A percentile compares a stretch with the other conserved stretches of the same genome.
phyloP scores from a whole-genome alignment of 768 basidiomycete genomes.

The Boletus rubescentipes region DNA sequence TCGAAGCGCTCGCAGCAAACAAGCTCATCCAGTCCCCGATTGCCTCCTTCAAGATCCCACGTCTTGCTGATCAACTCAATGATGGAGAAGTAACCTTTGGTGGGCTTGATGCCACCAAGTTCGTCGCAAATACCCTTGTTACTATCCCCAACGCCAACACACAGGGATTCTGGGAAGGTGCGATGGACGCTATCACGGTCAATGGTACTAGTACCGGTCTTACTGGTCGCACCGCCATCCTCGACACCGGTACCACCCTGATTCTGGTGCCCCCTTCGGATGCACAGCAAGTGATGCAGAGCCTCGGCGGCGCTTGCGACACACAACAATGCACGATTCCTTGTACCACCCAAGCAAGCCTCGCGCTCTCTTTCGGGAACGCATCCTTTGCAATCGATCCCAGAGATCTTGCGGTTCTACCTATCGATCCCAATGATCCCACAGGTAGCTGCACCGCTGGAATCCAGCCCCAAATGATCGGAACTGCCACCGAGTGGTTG shows the following conservation, averaged over 20 bases:
- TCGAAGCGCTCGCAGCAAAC: conserved; percentile 62
- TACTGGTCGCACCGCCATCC: conserved; percentile 66
- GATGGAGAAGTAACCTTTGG: conserved; percentile 86
- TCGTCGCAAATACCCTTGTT: conserved; percentile 55
- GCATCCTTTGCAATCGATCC: conserved; percentile 61
- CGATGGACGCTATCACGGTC: conserved; percentile 56
- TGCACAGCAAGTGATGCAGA: conserved; percentile 54
- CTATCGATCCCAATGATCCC: conserved; percentile 49
- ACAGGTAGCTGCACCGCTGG: conserved; percentile 69
- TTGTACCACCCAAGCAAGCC: conserved; percentile 52
- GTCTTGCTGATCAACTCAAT: conserved; percentile 58
- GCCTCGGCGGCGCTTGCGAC: conserved; percentile 54
- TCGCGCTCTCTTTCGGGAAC: conserved; percentile 62
- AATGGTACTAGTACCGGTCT: conserved; percentile 54
- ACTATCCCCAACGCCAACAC: conserved; percentile 62
- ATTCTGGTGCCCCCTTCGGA: conserved; percentile 46
- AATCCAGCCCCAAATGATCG: conserved; percentile 62
- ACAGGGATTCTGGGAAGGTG: conserved; percentile 80
- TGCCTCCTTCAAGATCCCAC: conserved; percentile 78
- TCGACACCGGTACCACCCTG: conserved; percentile 50
- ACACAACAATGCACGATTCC: conserved; percentile 59
- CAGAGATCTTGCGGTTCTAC: conserved; percentile 59
- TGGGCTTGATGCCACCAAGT: conserved; percentile 68
- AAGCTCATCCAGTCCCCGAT: conserved; percentile 63
- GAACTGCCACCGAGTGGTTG: conserved; percentile 63